A percentile compares a stretch with the other conserved stretches of the same genome.
Evolutionary conservation across 2,329 filamentous ascomycete genomes (phyloP).

Genomic region (Colletotrichum tabaci): DNA sequence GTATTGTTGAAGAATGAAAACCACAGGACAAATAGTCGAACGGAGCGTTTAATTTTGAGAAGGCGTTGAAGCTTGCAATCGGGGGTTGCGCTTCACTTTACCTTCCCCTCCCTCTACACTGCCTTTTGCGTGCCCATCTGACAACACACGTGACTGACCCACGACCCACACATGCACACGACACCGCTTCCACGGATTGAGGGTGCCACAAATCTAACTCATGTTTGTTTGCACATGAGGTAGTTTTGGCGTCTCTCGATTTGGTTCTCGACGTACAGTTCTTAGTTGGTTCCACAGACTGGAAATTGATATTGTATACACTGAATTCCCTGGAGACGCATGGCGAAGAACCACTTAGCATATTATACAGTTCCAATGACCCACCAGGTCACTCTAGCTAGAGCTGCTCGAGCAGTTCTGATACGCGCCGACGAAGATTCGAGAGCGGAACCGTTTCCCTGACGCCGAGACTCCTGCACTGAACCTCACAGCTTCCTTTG

Average conservation of each 20-base stretch:
- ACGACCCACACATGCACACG: neutral
- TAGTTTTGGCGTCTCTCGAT: too few species aligned
- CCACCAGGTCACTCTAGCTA: slow-evolving; percentile 49
- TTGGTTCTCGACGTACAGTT: too few species aligned
- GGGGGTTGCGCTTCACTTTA: neutral
- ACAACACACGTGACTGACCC: slow-evolving; percentile 5
- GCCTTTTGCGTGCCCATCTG: neutral
- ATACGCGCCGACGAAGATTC: slow-evolving; percentile 62
- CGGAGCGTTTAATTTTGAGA: neutral
- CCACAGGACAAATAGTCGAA: too few species aligned
- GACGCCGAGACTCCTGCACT: slow-evolving; percentile 78
- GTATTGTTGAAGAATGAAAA: too few species aligned
- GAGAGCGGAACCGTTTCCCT: slow-evolving; percentile 71
- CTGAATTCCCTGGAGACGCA: neutral
- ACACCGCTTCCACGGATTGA: too few species aligned
- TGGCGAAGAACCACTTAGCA: neutral
- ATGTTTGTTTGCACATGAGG: too few species aligned
- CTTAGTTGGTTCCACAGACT: neutral
- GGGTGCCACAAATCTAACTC: too few species aligned
- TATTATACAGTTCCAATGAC: neutral
- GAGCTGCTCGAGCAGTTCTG: slow-evolving; percentile 64
- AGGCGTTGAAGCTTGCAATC: neutral
- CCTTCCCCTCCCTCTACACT: neutral
- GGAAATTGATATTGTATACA: neutral
- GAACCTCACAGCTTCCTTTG: slow-evolving; percentile 77